Evolutionary conservation across 2,329 filamentous ascomycete genomes (phyloP).

Genomic region (Trichoderma hamatum): DNA sequence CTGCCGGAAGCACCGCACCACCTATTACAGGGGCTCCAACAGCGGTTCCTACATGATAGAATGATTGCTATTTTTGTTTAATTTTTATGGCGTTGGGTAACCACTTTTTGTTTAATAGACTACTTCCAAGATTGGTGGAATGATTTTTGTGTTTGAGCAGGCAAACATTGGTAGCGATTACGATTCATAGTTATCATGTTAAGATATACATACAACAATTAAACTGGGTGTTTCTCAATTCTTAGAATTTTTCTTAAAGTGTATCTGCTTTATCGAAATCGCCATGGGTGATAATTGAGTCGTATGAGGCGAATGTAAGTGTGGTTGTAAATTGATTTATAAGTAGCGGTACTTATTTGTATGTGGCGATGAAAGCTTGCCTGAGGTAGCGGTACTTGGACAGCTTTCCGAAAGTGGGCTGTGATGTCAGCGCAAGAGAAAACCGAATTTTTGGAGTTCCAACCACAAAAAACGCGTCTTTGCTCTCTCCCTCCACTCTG

Average conservation of each 20-base stretch:
- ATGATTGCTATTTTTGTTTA: slow-evolving; percentile 31
- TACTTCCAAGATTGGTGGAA: background rate
- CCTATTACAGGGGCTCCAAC: slow-evolving; percentile 40
- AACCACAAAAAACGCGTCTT: slow-evolving; percentile 22
- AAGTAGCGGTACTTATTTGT: background rate
- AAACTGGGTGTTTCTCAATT: background rate
- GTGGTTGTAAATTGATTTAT: background rate
- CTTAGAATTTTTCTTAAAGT: background rate
- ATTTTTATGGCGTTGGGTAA: slow-evolving; percentile 7
- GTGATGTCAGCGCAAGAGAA: slow-evolving; percentile 23
- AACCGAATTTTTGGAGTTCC: slow-evolving; percentile 14
- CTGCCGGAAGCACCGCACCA: slow-evolving; percentile 32
- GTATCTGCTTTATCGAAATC: background rate
- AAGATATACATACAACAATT: background rate
- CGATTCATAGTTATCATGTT: slow-evolving; percentile 17
- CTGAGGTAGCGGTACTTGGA: background rate
- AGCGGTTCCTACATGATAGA: slow-evolving; percentile 38
- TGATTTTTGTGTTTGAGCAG: slow-evolving; percentile 7
- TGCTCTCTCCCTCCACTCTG: background rate
- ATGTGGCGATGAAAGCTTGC: background rate
- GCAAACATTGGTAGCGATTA: slow-evolving; percentile 20
- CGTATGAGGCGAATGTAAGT: background rate
- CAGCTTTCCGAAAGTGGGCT: background rate
- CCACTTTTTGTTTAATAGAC: slow-evolving; percentile 12
- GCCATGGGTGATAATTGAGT: background rate